Conservation (phyloP, 495 filamentous ascomycete genomes). For the Choiromyces venosus region DNA sequence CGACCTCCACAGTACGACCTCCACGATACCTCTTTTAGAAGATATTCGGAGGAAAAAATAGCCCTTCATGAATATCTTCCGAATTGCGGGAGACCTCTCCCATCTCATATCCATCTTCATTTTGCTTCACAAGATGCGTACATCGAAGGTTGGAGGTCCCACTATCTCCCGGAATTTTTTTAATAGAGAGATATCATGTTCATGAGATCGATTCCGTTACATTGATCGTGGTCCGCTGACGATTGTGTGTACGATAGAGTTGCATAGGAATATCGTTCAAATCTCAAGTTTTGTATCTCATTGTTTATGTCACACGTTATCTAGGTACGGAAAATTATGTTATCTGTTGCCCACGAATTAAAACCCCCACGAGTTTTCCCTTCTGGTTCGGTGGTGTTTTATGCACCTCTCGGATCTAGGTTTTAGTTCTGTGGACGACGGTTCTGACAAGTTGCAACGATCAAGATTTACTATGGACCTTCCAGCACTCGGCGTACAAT, state of each 20-base stretch:
- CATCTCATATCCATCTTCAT: conserved; percentile 93
- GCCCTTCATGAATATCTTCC: conserved; percentile 38
- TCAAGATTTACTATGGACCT: conserved; percentile 82
- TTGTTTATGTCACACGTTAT: conserved; percentile 90
- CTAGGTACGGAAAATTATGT: conserved; percentile 46
- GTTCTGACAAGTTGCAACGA: conserved; percentile 5
- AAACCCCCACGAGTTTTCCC: neutral
- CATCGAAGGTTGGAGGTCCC: conserved; percentile 60
- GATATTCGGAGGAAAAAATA: conserved; percentile 15
- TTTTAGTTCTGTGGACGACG: neutral
- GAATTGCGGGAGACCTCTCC: conserved; percentile 63
- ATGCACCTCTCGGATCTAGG: neutral
- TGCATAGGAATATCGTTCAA: conserved; percentile 97
- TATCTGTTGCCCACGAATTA: neutral
- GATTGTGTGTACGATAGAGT: conserved; percentile 55
- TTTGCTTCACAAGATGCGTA: conserved; percentile 89
- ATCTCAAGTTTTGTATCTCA: conserved; percentile 85
- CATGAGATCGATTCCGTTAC: neutral
- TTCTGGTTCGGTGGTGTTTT: neutral
- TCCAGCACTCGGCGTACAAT: conserved; percentile 75
- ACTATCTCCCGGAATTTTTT: neutral
- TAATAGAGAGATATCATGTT: neutral
- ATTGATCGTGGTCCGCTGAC: neutral
- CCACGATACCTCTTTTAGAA: conserved; percentile 29
- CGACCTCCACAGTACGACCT: conserved; percentile 23